phyloP scores from a whole-genome alignment of 345 rosid genomes.

The Hibiscus syriacus region DNA sequence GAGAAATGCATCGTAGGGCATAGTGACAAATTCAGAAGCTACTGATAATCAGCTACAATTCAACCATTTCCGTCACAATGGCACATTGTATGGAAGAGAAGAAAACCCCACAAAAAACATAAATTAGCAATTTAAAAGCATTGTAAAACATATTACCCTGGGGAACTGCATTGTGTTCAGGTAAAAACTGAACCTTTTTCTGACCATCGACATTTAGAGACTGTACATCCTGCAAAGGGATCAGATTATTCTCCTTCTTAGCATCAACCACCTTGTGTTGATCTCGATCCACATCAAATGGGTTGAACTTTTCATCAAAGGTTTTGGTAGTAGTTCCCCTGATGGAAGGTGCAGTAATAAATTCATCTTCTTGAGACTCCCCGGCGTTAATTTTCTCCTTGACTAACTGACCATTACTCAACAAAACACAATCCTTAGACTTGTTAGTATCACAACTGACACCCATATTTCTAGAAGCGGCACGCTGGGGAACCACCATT shows the following conservation, averaged over 20 bases:
- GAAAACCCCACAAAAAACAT: background rate
- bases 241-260: constrained; percentile 29
- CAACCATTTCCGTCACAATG: constrained; percentile 11
- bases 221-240: constrained; percentile 23
- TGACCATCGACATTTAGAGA: constrained; percentile 32
- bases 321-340: constrained; percentile 36
- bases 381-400: constrained; percentile 33
- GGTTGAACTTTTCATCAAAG: constrained; percentile 21
- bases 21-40: constrained; percentile 23
- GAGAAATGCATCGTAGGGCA: constrained; percentile 24
- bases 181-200: constrained; percentile 50
- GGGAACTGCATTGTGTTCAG: constrained; percentile 31
- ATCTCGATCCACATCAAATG: background rate
- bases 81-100: background rate
- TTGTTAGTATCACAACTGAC: constrained; percentile 14
- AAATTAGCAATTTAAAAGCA: constrained; percentile 7
- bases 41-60: background rate
- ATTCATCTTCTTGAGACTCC: constrained; percentile 51
- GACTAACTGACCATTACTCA: constrained; percentile 23
- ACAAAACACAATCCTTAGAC: constrained; percentile 32
- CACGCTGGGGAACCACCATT: constrained; percentile 3
- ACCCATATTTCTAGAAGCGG: background rate
- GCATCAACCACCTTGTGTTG: constrained; percentile 8
- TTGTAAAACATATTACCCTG: constrained; percentile 42
- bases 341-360: constrained; percentile 45